phyloP scores from a whole-genome alignment of 768 basidiomycete species.

The Saitozyma sp. region DNA sequence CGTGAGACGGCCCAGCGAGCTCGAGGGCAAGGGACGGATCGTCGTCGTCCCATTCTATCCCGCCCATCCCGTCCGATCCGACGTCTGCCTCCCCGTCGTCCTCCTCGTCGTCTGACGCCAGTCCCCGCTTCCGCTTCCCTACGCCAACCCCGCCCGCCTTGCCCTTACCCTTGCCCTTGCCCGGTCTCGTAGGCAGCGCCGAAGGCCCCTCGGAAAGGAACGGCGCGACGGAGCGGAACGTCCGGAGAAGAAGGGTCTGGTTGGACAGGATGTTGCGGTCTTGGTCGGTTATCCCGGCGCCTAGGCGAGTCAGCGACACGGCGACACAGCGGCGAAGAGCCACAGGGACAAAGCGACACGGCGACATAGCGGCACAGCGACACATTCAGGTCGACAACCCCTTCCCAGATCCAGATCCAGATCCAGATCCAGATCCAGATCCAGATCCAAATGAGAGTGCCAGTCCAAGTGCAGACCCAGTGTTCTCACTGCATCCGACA shows the following conservation, averaged over 20 bases:
- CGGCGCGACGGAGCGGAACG: constrained; percentile 70
- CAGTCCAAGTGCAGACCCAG: no score
- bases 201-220: constrained; percentile 61
- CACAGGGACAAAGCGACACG: constrained; percentile 53
- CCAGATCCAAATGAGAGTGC: no score
- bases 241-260: constrained; percentile 76
- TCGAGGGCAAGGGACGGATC: constrained; percentile 32
- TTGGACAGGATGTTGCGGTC: constrained; percentile 89
- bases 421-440: no score
- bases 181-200: constrained; percentile 55
- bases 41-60: constrained; percentile 26
- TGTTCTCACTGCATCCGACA: no score
- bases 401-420: no score
- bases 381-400: no score
- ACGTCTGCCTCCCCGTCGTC: constrained; percentile 57
- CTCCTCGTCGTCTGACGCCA: neutral
- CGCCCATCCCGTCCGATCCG: constrained; percentile 41
- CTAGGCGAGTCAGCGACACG: constrained; percentile 54
- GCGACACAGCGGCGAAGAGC: neutral
- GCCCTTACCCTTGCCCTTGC: constrained; percentile 9
- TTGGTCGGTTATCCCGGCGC: constrained; percentile 80
- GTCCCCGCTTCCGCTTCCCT: constrained; percentile 3
- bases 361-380: no score
- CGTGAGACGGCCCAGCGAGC: constrained; percentile 6
- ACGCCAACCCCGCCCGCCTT: constrained; percentile 33